A percentile compares a stretch with the other conserved stretches of the same genome.
Conservation (phyloP, 2,329 filamentous ascomycete species). For the Scopulariopsis brevicaulis region DNA sequence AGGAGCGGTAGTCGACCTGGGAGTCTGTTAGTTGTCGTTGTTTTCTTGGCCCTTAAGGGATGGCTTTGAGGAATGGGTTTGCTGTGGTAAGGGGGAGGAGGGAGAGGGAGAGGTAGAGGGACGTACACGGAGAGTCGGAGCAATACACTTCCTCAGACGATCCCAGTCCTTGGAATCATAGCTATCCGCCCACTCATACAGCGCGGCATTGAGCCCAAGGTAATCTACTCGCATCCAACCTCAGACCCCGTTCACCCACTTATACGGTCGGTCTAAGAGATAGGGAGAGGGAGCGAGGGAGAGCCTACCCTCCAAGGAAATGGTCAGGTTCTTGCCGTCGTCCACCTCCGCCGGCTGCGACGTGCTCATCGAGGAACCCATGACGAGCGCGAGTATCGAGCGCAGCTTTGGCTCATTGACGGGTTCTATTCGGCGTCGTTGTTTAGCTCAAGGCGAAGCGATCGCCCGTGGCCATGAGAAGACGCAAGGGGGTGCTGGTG, state of each 20-base stretch:
- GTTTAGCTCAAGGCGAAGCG: no score
- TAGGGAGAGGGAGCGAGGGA: not conserved
- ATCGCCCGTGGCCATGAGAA: no score
- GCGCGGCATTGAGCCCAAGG: conserved; percentile 13
- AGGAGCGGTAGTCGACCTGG: conserved; percentile 60
- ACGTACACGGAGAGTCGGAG: conserved; percentile 26
- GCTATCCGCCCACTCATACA: conserved; percentile 50
- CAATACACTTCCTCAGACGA: conserved; percentile 47
- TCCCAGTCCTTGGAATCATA: conserved; percentile 58
- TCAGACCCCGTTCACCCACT: not conserved
- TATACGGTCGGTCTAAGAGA: not conserved
- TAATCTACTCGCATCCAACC: conserved; percentile 8
- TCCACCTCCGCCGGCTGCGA: not conserved
- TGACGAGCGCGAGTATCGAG: not conserved
- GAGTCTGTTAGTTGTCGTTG: not conserved
- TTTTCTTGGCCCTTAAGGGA: not conserved
- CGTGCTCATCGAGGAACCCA: not conserved
- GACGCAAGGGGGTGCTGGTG: no score
- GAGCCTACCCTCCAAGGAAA: not conserved
- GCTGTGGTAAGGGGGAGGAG: conserved; percentile 53
- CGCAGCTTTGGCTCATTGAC: not conserved
- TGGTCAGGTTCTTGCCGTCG: not conserved
- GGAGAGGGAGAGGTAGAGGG: conserved; percentile 28
- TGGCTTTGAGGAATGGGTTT: conserved; percentile 22
- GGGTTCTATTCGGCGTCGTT: not conserved